Conservation (phyloP, 768 basidiomycete species). For the Porpolomopsis calyptriformis region DNA sequence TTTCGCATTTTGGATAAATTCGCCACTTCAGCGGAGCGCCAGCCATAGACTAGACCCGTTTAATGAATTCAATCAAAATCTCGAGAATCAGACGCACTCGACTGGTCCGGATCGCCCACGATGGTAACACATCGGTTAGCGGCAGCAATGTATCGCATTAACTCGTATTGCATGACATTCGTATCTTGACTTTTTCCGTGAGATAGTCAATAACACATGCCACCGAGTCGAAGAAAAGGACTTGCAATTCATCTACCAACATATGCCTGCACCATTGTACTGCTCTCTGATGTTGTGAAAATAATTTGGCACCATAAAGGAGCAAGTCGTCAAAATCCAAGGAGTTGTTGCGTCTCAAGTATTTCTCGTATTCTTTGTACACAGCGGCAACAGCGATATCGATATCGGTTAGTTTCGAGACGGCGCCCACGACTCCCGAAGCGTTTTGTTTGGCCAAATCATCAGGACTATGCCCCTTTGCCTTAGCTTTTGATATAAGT, state of each 20-base stretch:
- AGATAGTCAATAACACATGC: slow-evolving; percentile 1
- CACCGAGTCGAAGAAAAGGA: slow-evolving; percentile 8
- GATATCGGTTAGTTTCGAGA: slow-evolving; percentile 16
- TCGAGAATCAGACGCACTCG: slow-evolving; percentile 36
- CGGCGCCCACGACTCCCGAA: slow-evolving; percentile 4
- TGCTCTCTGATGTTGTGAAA: slow-evolving; percentile 37
- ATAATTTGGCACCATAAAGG: slow-evolving; percentile 58
- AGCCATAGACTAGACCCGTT: slow-evolving; percentile 57
- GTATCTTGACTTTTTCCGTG: slow-evolving; percentile 58
- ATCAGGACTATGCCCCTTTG: slow-evolving; percentile 48
- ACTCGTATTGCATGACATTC: slow-evolving; percentile 69
- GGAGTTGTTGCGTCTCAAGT: slow-evolving; percentile 50
- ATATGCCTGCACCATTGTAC: slow-evolving; percentile 56
- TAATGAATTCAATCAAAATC: background rate
- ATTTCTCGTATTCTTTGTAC: slow-evolving; percentile 56
- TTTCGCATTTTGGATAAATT: slow-evolving; percentile 65
- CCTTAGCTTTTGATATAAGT: slow-evolving; percentile 67
- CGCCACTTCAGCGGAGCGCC: slow-evolving; percentile 71
- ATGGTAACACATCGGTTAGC: slow-evolving; percentile 49
- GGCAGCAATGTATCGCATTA: slow-evolving; percentile 59
- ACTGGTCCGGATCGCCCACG: slow-evolving; percentile 89
- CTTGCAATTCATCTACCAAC: slow-evolving; percentile 76
- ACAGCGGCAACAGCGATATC: slow-evolving; percentile 38
- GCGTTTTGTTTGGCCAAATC: slow-evolving; percentile 26
- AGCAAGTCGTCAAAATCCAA: slow-evolving; percentile 86